Evolutionary conservation across 306 rosid species (phyloP).

Genomic region (Senna tora): DNA sequence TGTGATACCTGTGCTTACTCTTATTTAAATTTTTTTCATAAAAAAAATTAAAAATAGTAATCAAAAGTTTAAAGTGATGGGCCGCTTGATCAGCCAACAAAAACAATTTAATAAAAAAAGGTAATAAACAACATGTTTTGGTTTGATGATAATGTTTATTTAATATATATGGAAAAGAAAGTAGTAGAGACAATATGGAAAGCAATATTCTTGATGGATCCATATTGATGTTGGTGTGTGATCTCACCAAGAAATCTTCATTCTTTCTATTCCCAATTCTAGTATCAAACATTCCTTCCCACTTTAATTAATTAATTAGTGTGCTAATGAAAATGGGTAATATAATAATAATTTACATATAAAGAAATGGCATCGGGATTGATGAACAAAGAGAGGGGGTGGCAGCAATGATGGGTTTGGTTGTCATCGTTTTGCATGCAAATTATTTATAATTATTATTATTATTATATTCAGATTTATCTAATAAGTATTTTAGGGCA

Average conservation of each 20-base stretch:
- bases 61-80: too few relatives aligned
- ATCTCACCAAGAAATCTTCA: constrained; percentile 40
- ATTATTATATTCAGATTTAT: too few relatives aligned
- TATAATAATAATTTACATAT: too few relatives aligned
- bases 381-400: constrained; percentile 61
- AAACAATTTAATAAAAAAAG: not conserved
- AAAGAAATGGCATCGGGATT: constrained; percentile 62
- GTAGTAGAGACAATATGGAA: constrained; percentile 44
- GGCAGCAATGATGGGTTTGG: constrained; percentile 70
- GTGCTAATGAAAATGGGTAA: constrained; percentile 19
- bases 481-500: too few relatives aligned
- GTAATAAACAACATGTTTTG: not conserved
- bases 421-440: constrained; percentile 74
- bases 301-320: not conserved
- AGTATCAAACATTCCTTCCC: constrained; percentile 6
- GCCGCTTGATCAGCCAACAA: too few relatives aligned
- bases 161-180: constrained; percentile 37
- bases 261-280: constrained; percentile 34
- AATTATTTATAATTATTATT: too few relatives aligned
- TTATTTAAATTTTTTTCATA: too few relatives aligned
- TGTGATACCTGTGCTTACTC: too few relatives aligned
- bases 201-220: constrained; percentile 27
- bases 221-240: constrained; percentile 21
- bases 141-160: constrained; percentile 8
- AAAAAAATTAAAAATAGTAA: not conserved